These are phyloP conservation scores for Lepidium africanum DNA, from an alignment of 345 rosid species.

Conservation along the genomic window DNA sequence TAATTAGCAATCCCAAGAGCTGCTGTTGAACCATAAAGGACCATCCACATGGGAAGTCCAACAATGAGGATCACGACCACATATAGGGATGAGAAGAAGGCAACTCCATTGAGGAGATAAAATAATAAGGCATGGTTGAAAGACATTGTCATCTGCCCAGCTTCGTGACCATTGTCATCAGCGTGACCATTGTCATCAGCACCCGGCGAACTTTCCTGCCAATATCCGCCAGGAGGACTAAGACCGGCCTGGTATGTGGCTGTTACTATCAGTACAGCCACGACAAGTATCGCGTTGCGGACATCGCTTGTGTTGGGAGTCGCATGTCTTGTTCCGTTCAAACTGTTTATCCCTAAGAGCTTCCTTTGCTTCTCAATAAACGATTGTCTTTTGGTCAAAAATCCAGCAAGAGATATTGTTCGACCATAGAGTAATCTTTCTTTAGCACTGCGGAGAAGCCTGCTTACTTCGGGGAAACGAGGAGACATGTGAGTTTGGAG, in stretches of 20 bases:
- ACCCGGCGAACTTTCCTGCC: constrained; percentile 11
- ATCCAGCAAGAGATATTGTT: neutral
- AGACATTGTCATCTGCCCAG: constrained; percentile 15
- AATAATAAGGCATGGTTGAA: neutral
- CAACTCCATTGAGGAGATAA: constrained; percentile 7
- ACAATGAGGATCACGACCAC: constrained; percentile 12
- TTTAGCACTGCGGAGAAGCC: neutral
- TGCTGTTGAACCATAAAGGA: neutral
- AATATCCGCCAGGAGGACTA: constrained; percentile 26
- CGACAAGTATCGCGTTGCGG: constrained; percentile 15
- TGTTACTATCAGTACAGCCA: constrained; percentile 31
- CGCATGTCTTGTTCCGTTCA: neutral
- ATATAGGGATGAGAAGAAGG: constrained; percentile 13
- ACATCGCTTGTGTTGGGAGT: neutral
- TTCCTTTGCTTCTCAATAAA: neutral
- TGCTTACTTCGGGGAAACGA: neutral
- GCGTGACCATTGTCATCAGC: neutral
- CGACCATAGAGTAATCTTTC: neutral
- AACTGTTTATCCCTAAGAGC: neutral
- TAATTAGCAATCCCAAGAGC: constrained; percentile 1
- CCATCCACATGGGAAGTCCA: constrained; percentile 17
- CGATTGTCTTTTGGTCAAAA: neutral
- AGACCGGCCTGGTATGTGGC: constrained; percentile 33
- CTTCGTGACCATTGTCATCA: neutral
- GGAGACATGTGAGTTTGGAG: neutral